Evolutionary conservation across 371 early-diverging fungal genomes (phyloP).

Genomic region (Apophysomyces variabilis): DNA sequence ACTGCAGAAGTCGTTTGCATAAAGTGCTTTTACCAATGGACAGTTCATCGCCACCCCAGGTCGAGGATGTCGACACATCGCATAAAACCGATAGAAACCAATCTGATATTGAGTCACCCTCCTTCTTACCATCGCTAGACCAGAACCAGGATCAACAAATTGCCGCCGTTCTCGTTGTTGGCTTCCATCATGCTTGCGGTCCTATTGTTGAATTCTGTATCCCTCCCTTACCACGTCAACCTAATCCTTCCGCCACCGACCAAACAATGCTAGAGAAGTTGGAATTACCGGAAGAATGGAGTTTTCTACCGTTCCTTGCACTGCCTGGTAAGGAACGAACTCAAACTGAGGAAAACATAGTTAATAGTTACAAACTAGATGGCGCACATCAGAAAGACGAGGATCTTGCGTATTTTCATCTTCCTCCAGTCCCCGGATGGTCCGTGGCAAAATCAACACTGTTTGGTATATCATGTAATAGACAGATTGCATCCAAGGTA

Average conservation of each 20-base stretch:
- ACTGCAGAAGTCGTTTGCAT: too few species aligned
- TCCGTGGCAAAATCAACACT: constrained; percentile 65
- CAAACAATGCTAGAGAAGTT: constrained; percentile 51
- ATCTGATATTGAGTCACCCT: not conserved
- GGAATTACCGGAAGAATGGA: constrained; percentile 83
- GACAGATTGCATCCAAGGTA: constrained; percentile 75
- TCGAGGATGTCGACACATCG: not conserved
- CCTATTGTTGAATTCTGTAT: constrained; percentile 75
- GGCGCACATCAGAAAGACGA: constrained; percentile 86
- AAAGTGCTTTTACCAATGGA: not conserved
- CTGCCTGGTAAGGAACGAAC: constrained; percentile 60
- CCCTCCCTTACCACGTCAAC: constrained; percentile 70
- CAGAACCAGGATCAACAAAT: constrained; percentile 43
- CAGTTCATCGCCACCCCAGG: not conserved
- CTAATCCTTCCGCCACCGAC: not conserved
- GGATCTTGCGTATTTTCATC: constrained; percentile 86
- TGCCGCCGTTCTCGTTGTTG: constrained; percentile 54
- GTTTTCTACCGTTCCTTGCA: constrained; percentile 71
- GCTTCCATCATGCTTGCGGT: constrained; percentile 68
- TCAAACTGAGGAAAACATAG: not conserved
- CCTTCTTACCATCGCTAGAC: constrained; percentile 23
- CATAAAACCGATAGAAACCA: not conserved
- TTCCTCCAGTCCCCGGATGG: constrained; percentile 79
- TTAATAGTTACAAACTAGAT: constrained; percentile 45
- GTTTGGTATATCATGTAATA: constrained; percentile 86